Evolutionary conservation across 148 eudicot genomes (phyloP).

Genomic region (Suaeda aralocaspica): DNA sequence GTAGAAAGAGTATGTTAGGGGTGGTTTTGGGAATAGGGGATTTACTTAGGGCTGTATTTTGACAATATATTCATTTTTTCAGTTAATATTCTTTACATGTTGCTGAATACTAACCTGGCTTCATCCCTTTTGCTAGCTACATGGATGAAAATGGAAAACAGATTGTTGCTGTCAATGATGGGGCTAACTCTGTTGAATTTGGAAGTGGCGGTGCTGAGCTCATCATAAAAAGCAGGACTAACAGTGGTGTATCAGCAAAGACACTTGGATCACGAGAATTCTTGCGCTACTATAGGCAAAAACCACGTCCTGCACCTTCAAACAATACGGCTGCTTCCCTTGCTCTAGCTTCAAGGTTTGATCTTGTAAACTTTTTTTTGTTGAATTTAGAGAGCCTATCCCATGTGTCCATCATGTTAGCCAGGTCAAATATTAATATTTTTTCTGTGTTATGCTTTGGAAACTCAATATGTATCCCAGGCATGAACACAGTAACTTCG

Average conservation of each 20-base stretch:
- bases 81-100: neutral
- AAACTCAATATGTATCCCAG: no score
- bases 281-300: constrained; percentile 86
- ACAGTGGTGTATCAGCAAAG: constrained; percentile 44
- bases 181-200: constrained; percentile 48
- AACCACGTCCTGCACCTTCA: constrained; percentile 71
- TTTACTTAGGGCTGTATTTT: neutral
- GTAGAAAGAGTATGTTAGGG: no score
- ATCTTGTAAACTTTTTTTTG: neutral
- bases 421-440: no score
- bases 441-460: no score
- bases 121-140: constrained; percentile 40
- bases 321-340: constrained; percentile 46
- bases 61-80: neutral
- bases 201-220: constrained; percentile 89
- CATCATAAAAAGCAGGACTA: constrained; percentile 54
- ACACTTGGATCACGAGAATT: constrained; percentile 87
- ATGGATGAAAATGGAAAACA: constrained; percentile 73
- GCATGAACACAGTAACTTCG: no score
- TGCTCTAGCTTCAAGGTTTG: constrained; percentile 82
- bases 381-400: neutral
- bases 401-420: no score
- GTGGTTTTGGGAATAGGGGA: neutral
- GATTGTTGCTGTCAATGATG: constrained; percentile 50
- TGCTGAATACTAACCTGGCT: constrained; percentile 1